Conservation (phyloP, 805 yeast genomes). For the Monosporozyma yasuniensis region DNA sequence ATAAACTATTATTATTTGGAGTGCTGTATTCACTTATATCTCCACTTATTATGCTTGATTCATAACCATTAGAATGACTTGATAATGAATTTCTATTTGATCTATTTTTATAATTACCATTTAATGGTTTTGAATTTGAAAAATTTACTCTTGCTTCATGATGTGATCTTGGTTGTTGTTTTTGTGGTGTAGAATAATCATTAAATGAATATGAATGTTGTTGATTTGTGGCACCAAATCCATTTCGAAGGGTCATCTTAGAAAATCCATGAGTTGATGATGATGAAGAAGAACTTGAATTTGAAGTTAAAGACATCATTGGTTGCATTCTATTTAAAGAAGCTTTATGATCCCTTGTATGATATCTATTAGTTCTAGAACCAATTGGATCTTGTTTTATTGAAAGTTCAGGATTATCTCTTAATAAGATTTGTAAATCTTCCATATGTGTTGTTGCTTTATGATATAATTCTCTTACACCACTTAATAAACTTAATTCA, state of each 20-base stretch:
- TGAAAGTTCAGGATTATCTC: background rate
- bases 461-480: slow-evolving; percentile 32
- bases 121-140: slow-evolving; percentile 22
- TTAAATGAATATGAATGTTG: slow-evolving; percentile 3
- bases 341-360: slow-evolving; percentile 6
- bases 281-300: background rate
- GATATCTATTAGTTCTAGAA: background rate
- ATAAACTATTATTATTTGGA: background rate
- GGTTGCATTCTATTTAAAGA: slow-evolving; percentile 21
- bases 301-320: slow-evolving; percentile 8
- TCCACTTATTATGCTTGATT: background rate
- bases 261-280: slow-evolving; percentile 11
- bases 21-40: background rate
- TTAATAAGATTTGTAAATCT: slow-evolving; percentile 23
- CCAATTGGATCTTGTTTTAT: background rate
- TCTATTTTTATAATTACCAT: slow-evolving; percentile 1
- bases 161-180: background rate
- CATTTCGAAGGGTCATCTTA: slow-evolving; percentile 26
- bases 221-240: slow-evolving; percentile 1
- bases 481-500: slow-evolving; percentile 36
- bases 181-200: background rate
- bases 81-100: slow-evolving; percentile 3
- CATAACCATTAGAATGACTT: background rate
- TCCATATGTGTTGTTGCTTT: slow-evolving; percentile 35
- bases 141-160: slow-evolving; percentile 14